These are phyloP conservation scores for Laburnicola sp. DNA, from an alignment of 2,329 filamentous ascomycete species.

Conservation along the genomic window DNA sequence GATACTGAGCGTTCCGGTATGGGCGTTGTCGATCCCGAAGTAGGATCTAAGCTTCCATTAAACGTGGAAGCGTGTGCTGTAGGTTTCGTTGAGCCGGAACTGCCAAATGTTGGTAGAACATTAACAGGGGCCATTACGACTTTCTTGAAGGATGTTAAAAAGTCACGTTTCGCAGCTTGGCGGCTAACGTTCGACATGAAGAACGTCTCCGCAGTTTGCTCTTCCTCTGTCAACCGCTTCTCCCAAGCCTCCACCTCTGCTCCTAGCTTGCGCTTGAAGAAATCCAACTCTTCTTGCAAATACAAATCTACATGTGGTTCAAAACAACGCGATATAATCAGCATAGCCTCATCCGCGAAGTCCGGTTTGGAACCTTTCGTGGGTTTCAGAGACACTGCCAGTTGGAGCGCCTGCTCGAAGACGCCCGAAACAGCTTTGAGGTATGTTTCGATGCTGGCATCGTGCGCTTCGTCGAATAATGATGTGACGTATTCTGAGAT, in stretches of 20 bases:
- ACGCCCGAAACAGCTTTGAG: slow-evolving; percentile 83
- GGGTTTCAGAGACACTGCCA: slow-evolving; percentile 70
- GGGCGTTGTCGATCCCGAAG: slow-evolving; percentile 45
- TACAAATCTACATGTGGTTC: slow-evolving; percentile 95
- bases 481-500: slow-evolving; percentile 84
- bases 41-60: slow-evolving; percentile 37
- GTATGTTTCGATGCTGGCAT: slow-evolving; percentile 73
- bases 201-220: slow-evolving; percentile 86
- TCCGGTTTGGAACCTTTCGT: slow-evolving; percentile 65
- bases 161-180: slow-evolving; percentile 94
- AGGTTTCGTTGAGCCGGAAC: slow-evolving; percentile 43
- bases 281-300: slow-evolving; percentile 85
- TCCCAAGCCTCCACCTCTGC: slow-evolving; percentile 83
- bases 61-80: slow-evolving; percentile 23
- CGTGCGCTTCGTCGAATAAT: slow-evolving; percentile 84
- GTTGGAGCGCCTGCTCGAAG: slow-evolving; percentile 81
- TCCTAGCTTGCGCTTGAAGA: slow-evolving; percentile 77
- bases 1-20: slow-evolving; percentile 42
- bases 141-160: slow-evolving; percentile 94
- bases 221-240: slow-evolving; percentile 86
- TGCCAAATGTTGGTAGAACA: slow-evolving; percentile 70
- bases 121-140: slow-evolving; percentile 99
- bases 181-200: slow-evolving; percentile 95
- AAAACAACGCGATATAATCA: slow-evolving; percentile 72
- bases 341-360: slow-evolving; percentile 66